Conservation (phyloP, 129 eudicot species). For the Heracleum sosnowskyi region DNA sequence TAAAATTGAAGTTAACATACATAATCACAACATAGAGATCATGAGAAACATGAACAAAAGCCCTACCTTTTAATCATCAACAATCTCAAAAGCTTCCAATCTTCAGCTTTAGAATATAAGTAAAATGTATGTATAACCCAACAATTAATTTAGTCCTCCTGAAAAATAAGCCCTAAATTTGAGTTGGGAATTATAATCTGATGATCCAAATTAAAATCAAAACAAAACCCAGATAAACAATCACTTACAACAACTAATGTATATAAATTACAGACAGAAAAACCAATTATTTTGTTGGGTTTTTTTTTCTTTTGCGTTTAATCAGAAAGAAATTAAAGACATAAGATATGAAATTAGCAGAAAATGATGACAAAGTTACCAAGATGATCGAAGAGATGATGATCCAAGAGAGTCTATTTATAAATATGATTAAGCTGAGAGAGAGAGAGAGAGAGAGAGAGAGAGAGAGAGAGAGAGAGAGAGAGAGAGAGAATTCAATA, state of each 20-base stretch:
- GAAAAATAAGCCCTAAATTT: conserved; percentile 27
- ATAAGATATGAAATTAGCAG: not conserved
- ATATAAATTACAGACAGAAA: not conserved
- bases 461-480: not conserved
- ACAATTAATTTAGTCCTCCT: not conserved
- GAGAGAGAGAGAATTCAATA: not conserved
- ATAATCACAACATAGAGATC: not conserved
- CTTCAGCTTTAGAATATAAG: not conserved
- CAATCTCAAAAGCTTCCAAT: conserved; percentile 26
- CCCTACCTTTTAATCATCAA: conserved; percentile 60
- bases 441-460: too few relatives aligned
- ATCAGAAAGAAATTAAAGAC: not conserved
- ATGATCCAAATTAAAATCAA: conserved; percentile 17
- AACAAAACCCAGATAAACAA: conserved; percentile 10
- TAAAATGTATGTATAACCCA: not conserved
- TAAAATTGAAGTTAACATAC: not conserved
- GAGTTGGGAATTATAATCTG: conserved; percentile 2
- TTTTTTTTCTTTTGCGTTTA: not conserved
- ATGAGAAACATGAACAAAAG: conserved; percentile 9
- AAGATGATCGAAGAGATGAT: conserved; percentile 27
- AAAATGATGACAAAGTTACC: conserved; percentile 17
- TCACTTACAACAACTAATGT: conserved; percentile 18
- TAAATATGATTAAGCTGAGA: too few relatives aligned
- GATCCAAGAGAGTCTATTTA: too few relatives aligned
- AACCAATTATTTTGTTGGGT: not conserved